These are phyloP conservation scores for Skeletonema costatum DNA, from an alignment of 108 stramenopile genomes.

Conservation along the genomic window DNA sequence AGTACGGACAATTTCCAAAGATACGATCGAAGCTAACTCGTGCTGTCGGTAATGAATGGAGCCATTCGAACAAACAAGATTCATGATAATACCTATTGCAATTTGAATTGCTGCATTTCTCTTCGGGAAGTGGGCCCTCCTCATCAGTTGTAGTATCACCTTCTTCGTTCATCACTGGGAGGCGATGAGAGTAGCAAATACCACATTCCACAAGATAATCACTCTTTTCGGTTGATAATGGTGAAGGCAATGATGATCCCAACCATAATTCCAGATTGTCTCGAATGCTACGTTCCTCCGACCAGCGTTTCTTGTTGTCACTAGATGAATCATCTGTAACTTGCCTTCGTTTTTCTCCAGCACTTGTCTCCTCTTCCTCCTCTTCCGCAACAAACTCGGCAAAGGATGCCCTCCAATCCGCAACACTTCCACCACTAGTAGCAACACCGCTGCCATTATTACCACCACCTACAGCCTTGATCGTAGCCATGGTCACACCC, in stretches of 20 bases:
- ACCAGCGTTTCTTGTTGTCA: conserved; percentile 26
- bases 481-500: conserved; percentile 34
- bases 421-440: conserved; percentile 2
- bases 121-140: conserved; percentile 58
- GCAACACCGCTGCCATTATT: not conserved
- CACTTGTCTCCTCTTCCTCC: not conserved
- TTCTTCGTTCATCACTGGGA: conserved; percentile 32
- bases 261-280: conserved; percentile 66
- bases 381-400: conserved; percentile 32
- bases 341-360: not conserved
- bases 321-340: not conserved
- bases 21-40: conserved; percentile 67
- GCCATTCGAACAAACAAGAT: conserved; percentile 66
- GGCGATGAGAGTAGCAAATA: conserved; percentile 71
- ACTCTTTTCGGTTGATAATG: conserved; percentile 50
- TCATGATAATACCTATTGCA: conserved; percentile 67
- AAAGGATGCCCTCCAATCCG: conserved; percentile 48
- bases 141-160: conserved; percentile 7
- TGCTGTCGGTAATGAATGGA: conserved; percentile 68
- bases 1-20: conserved; percentile 75
- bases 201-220: conserved; percentile 73
- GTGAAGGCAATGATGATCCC: conserved; percentile 56
- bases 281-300: conserved; percentile 43
- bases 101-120: conserved; percentile 58
- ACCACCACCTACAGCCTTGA: conserved; percentile 21